phyloP scores from a whole-genome alignment of 306 rosid species.

The Dalbergia oliveri region DNA sequence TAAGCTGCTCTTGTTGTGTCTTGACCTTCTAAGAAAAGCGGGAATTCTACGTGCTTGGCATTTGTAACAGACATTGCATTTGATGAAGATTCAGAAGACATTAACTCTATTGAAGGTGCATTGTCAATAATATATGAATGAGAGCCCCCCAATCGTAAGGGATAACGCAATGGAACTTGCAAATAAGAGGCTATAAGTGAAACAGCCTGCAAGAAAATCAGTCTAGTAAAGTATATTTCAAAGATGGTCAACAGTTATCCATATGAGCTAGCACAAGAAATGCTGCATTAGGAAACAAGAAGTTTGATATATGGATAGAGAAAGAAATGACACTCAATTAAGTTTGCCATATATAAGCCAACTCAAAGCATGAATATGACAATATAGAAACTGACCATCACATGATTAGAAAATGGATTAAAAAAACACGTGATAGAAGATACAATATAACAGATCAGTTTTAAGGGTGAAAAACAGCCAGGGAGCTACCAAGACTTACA shows the following conservation, averaged over 20 bases:
- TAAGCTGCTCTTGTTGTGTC: constrained; percentile 96
- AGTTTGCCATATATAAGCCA: constrained; percentile 12
- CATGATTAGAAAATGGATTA: background rate
- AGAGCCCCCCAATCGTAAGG: constrained; percentile 83
- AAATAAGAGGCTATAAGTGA: constrained; percentile 83
- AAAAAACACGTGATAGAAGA: background rate
- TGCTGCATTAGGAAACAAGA: constrained; percentile 29
- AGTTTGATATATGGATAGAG: constrained; percentile 26
- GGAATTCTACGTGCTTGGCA: constrained; percentile 76
- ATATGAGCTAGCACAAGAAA: constrained; percentile 17
- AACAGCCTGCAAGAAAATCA: constrained; percentile 79
- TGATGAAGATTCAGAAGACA: constrained; percentile 63
- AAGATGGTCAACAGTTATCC: constrained; percentile 39
- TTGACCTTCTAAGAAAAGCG: constrained; percentile 92
- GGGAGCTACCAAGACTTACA: constrained; percentile 61
- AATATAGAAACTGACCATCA: constrained; percentile 6
- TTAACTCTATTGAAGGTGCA: constrained; percentile 78
- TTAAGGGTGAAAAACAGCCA: background rate
- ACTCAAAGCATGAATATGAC: background rate
- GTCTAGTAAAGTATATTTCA: constrained; percentile 48
- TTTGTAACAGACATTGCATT: constrained; percentile 51
- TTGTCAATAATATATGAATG: constrained; percentile 82
- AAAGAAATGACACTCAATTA: constrained; percentile 37
- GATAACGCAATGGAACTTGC: constrained; percentile 91
- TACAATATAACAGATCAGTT: constrained; percentile 30